A percentile compares a stretch with the other conserved stretches of the same genome.
These are phyloP conservation scores for Moringa oleifera DNA, from an alignment of 345 rosid species.

Conservation along the genomic window DNA sequence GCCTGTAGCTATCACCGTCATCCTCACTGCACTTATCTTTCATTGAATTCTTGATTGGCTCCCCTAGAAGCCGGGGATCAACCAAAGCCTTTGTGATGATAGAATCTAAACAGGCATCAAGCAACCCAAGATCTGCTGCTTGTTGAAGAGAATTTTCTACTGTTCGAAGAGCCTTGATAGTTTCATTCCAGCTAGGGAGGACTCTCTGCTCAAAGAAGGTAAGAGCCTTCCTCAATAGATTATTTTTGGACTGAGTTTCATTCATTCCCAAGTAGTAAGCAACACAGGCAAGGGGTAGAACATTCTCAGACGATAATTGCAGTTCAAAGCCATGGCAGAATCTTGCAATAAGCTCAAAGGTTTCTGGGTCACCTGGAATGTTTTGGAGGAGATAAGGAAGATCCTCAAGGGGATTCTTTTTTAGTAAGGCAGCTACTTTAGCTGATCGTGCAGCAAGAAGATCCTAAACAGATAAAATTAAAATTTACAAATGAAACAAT, in stretches of 20 bases:
- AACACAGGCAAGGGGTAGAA: conserved; percentile 52
- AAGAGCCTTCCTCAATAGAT: conserved; percentile 44
- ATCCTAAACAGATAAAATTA: conserved; percentile 30
- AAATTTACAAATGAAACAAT: too few relatives aligned
- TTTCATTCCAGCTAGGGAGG: conserved; percentile 74
- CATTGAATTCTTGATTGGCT: conserved; percentile 27
- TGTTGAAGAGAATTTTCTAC: conserved; percentile 29
- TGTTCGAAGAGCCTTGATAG: conserved; percentile 49
- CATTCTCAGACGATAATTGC: conserved; percentile 45
- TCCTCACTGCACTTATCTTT: conserved; percentile 20
- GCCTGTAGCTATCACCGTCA: conserved; percentile 29
- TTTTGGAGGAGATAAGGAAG: conserved; percentile 34
- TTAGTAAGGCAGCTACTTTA: conserved; percentile 44
- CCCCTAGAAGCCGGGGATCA: conserved; percentile 62
- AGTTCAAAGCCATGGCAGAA: conserved; percentile 54
- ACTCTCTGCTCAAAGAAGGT: conserved; percentile 45
- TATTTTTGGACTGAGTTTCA: conserved; percentile 50
- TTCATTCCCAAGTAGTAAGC: conserved; percentile 62
- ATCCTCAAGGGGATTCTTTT: conserved; percentile 26
- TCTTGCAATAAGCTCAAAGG: conserved; percentile 53
- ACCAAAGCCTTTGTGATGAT: conserved; percentile 43
- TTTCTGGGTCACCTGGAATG: conserved; percentile 48
- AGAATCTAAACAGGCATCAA: conserved; percentile 58
- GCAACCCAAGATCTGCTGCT: conserved; percentile 40
- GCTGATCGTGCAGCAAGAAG: conserved; percentile 59